Evolutionary conservation across 2,329 filamentous ascomycete genomes (phyloP), one percentile per base, ranked within the genome.

Genomic region (Fusarium falciforme): DNA sequence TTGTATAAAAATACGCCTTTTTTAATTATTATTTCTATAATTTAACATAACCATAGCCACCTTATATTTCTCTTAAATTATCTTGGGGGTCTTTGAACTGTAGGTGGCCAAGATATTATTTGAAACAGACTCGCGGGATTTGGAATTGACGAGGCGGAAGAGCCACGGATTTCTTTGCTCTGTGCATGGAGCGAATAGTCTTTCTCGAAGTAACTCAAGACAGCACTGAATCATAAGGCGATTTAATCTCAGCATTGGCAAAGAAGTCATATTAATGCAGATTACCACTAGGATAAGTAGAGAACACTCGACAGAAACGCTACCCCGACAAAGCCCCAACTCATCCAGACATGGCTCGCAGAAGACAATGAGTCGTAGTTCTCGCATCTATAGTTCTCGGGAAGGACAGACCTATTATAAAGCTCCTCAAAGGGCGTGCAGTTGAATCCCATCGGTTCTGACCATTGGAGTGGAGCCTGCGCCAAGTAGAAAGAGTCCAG

Each of bases 351-450:
- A 38, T 25, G n/a, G 4, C 20, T 52, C 14, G 29, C 42, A 33
- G 31, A 62, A 12, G 42, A 35, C 20, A 52, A 16, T 4, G 27
- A 22, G 22, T 38, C 2, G 3, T 38, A n/a, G 8, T 52, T 52
- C 10, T 3, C 1, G 29, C 61, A 58, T 29, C n/a, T 6, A 35
- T 72, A 74, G 2, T 66, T 27, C 6, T 63, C 12, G 3, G 67
- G 64, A 22, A 74, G 25, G 6, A 70, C 64, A 4, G 62, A 64
- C 22, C 60, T 55, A n/a, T 54, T 38, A 6, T 42, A 25, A 17
- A 74, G 40, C 40, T 67, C 70, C 17, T 66, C 60, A 38, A 74
- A 74, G 0, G 72, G 72, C 11, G 70, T 72, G 55, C 72, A 74
- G 22, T 72, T 64, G 14, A 74, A 70, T 25, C 33, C 6, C 59